phyloP scores from a whole-genome alignment of 495 filamentous ascomycete species.

The Hypoxylon fragiforme region DNA sequence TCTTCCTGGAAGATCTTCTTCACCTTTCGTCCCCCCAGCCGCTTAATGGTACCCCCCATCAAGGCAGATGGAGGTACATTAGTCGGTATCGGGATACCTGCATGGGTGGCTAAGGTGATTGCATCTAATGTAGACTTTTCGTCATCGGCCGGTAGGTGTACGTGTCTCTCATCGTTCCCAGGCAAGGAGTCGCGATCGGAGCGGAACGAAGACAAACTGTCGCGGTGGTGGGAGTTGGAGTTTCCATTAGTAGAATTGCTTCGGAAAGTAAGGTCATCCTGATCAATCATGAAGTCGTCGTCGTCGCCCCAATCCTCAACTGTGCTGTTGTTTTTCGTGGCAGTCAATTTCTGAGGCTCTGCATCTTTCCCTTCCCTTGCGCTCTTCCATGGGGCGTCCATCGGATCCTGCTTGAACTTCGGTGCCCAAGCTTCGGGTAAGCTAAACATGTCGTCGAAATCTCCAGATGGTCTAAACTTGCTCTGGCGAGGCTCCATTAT shows the following conservation, averaged over 20 bases:
- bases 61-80: conserved; percentile 94
- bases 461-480: not conserved
- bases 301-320: conserved; percentile 92
- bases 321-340: conserved; percentile 9
- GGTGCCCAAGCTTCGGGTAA: not conserved
- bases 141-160: conserved; percentile 76
- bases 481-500: not conserved
- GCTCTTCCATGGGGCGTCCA: not conserved
- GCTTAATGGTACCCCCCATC: conserved; percentile 90
- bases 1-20: conserved; percentile 81
- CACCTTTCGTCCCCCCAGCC: conserved; percentile 78
- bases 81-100: conserved; percentile 87
- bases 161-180: conserved; percentile 83
- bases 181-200: conserved; percentile 77
- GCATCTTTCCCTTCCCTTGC: not conserved
- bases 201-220: conserved; percentile 74
- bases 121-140: conserved; percentile 79
- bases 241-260: conserved; percentile 64
- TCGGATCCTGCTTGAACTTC: not conserved
- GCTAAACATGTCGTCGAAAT: not conserved
- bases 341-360: conserved; percentile 49
- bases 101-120: conserved; percentile 80
- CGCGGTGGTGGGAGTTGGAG: conserved; percentile 59
- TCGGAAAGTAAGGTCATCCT: conserved; percentile 69
- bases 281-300: conserved; percentile 67